Conservation (phyloP, 2,329 filamentous ascomycete genomes). For the Shiraia sp. region DNA sequence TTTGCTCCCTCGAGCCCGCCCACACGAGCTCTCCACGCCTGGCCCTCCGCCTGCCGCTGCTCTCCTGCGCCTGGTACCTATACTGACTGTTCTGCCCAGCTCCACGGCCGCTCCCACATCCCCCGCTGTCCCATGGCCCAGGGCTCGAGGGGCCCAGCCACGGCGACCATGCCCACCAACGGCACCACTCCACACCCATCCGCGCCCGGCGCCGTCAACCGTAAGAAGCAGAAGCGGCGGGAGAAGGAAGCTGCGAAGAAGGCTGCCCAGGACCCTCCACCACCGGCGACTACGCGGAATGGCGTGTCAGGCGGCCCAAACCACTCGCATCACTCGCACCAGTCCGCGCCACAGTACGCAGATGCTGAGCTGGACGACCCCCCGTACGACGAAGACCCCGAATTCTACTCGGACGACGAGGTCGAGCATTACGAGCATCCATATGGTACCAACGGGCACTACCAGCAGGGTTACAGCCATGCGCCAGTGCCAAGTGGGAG, state of each 20-base stretch:
- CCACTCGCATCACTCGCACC: constrained; percentile 16
- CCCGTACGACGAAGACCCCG: constrained; percentile 34
- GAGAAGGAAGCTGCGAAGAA: constrained; percentile 76
- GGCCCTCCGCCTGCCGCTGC: constrained; percentile 17
- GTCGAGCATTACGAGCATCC: constrained; percentile 35
- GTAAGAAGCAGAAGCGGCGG: constrained; percentile 93
- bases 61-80: constrained; percentile 6
- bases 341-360: constrained; percentile 47
- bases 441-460: constrained; percentile 39
- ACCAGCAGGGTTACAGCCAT: constrained; percentile 30
- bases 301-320: constrained; percentile 23
- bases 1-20: constrained; percentile 12
- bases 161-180: constrained; percentile 43
- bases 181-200: constrained; percentile 43
- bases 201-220: constrained; percentile 66
- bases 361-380: constrained; percentile 51
- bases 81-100: constrained; percentile 14
- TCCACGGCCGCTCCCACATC: constrained; percentile 1
- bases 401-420: constrained; percentile 49
- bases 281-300: constrained; percentile 30
- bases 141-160: constrained; percentile 32
- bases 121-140: constrained; percentile 39
- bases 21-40: constrained; percentile 10
- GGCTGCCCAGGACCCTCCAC: constrained; percentile 42
- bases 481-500: constrained; percentile 22